Evolutionary conservation across 176 grass and related monocot species (phyloP).

Genomic region (Carex scoparia): DNA sequence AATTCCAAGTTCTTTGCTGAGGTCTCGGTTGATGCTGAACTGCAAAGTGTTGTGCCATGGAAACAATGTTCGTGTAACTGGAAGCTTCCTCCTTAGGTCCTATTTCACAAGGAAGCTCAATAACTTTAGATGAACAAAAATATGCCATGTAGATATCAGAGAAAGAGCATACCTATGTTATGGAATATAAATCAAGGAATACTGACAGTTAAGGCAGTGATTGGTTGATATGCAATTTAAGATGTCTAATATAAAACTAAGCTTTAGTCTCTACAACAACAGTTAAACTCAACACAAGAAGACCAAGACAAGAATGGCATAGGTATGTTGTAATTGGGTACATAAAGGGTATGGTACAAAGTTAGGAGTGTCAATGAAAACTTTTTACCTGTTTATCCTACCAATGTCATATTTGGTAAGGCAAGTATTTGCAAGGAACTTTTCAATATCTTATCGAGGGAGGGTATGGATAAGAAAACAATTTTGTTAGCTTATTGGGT

Average conservation of each 20-base stretch:
- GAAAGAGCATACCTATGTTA: not conserved
- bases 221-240: not conserved
- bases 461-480: no score
- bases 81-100: conserved; percentile 97
- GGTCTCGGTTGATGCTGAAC: conserved; percentile 68
- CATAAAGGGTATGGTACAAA: not conserved
- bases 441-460: no score
- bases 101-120: conserved; percentile 20
- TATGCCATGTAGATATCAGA: not conserved
- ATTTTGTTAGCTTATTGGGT: no score
- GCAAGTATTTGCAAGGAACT: no score
- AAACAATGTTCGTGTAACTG: conserved; percentile 86
- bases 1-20: conserved; percentile 80
- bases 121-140: not conserved
- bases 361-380: no score
- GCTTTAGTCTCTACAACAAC: not conserved
- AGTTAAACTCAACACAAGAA: not conserved
- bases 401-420: no score
- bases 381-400: no score
- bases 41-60: conserved; percentile 88
- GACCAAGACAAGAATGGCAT: not conserved
- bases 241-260: not conserved
- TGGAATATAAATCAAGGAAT: not conserved
- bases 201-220: not conserved
- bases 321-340: not conserved